Conservation (phyloP, 768 basidiomycete genomes). For the Roridomyces roridus region DNA sequence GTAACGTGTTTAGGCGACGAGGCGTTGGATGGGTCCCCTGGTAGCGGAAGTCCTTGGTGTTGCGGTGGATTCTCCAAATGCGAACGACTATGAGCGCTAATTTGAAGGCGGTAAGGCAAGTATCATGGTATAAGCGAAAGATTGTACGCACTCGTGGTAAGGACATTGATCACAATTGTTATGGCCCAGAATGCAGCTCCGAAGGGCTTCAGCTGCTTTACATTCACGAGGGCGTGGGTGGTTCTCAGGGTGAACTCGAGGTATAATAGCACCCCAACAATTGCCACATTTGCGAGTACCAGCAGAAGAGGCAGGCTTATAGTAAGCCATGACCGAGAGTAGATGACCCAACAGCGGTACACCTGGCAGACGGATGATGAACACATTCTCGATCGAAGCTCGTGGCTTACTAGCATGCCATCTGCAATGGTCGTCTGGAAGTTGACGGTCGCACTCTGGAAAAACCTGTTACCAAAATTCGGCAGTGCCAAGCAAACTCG, state of each 20-base stretch:
- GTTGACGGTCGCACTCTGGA: neutral
- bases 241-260: constrained; percentile 11
- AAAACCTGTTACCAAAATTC: too few relatives aligned
- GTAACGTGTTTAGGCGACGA: neutral
- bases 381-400: neutral
- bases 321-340: constrained; percentile 23
- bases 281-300: constrained; percentile 25
- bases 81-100: neutral
- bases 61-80: neutral
- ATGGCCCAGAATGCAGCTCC: constrained; percentile 22
- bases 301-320: constrained; percentile 24
- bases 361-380: constrained; percentile 7
- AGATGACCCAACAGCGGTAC: constrained; percentile 33
- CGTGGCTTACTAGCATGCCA: constrained; percentile 17
- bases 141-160: constrained; percentile 21
- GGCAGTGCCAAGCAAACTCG: too few relatives aligned
- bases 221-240: constrained; percentile 3
- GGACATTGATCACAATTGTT: constrained; percentile 18
- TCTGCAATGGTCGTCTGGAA: constrained; percentile 16
- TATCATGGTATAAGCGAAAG: too few relatives aligned
- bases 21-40: neutral
- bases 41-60: neutral
- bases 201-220: constrained; percentile 9
- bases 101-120: too few relatives aligned
- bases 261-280: constrained; percentile 10